Evolutionary conservation across 2,329 filamentous ascomycete genomes (phyloP), one percentile per base, ranked within the genome.

Genomic region (Davidsoniella neocaledoniae): DNA sequence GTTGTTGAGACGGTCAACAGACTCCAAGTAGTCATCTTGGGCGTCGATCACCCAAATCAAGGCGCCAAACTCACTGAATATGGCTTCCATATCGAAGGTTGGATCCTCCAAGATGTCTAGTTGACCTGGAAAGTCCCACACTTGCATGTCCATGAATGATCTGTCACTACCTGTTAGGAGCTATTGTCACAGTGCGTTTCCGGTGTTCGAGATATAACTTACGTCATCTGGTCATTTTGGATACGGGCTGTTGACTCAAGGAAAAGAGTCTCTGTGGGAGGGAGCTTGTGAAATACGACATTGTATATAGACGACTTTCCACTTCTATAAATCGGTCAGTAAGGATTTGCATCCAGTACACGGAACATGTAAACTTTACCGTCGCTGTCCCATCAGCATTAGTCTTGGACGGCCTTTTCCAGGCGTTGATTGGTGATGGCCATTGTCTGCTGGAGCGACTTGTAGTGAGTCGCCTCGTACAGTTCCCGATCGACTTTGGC

Each of bases 31-130:
- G 63, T 98, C 91, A 61, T 98, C 91, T 65, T 98, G 91, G 0
- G 91, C 90, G 62, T 98, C 91, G 53, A 98, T 94, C 53, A 98
- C 90, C 90, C 91, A 98, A 55, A 98, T 94, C 12, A 98, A 71
- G 12, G 91, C 88, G 17, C 91, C 91, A 14, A 94, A 86, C 60
- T 90, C 87, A 57, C 86, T 84, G 64, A 98, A 98, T 59, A 96
- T 90, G 59, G 85, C 81, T 58, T 94, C 86, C 55, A 91, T 82
- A 62, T 96, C 88, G 59, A 94, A 94, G 44, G 79, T 82, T 3
- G 86, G 81, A 59, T 91, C 86, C 53, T 93, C 81, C 59, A 94
- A 93, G 50, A 78, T 71, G 66, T 95, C 86, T 56, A 96, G 78
- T 65, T 96, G 88, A 21, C 90, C 88, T 2, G 91, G 91, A 52